Conservation (phyloP, 208 protist species). For the Strigomonas galati region DNA sequence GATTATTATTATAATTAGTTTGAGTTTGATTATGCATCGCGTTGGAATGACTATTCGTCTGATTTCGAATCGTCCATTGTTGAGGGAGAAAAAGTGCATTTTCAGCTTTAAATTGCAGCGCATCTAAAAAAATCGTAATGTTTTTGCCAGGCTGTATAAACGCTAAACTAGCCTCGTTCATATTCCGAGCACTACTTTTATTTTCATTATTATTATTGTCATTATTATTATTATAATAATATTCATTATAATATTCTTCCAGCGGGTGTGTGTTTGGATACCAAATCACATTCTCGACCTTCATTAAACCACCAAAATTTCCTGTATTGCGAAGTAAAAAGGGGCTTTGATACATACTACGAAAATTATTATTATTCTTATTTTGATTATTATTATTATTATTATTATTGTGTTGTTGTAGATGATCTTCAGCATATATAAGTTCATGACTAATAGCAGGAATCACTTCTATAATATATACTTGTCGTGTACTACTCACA, state of each 20-base stretch:
- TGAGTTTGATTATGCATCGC: too few species aligned
- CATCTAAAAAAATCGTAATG: conserved; percentile 79
- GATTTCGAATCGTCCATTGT: conserved; percentile 61
- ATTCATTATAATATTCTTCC: too few species aligned
- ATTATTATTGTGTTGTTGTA: not conserved
- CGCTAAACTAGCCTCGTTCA: conserved; percentile 59
- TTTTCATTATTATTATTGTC: too few species aligned
- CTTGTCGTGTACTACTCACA: conserved; percentile 64
- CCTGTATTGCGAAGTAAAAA: conserved; percentile 56
- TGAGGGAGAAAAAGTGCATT: conserved; percentile 45
- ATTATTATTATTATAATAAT: too few species aligned
- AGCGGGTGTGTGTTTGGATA: conserved; percentile 42
- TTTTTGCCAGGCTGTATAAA: conserved; percentile 64
- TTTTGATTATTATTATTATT: conserved; percentile 3
- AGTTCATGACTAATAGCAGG: conserved; percentile 30
- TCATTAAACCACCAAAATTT: conserved; percentile 55
- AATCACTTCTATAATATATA: conserved; percentile 71
- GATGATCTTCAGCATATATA: conserved; percentile 8
- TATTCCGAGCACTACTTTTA: too few species aligned
- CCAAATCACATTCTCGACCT: conserved; percentile 72
- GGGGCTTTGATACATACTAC: conserved; percentile 1
- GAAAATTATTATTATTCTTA: conserved; percentile 3
- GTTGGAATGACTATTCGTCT: conserved; percentile 33
- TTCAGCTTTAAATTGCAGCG: conserved; percentile 51
- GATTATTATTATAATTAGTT: too few species aligned